A percentile compares a stretch with the other conserved stretches of the same genome.
Conservation (phyloP, 441 rosid genomes). For the Mallotus repandus region DNA sequence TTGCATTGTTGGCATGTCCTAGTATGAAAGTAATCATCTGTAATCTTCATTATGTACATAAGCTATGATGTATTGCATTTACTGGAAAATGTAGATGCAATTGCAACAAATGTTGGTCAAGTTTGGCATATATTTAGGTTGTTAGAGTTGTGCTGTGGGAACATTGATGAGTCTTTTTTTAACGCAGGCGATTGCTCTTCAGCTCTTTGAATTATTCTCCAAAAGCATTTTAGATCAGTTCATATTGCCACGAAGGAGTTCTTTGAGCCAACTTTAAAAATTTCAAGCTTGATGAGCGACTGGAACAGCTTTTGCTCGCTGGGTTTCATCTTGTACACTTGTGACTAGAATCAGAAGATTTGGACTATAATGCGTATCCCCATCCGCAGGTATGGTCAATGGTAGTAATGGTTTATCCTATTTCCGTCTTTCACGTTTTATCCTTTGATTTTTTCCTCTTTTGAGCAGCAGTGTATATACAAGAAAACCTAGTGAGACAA, state of each 20-base stretch:
- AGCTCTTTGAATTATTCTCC: conserved; percentile 4
- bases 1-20: background rate
- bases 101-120: background rate
- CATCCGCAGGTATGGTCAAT: conserved; percentile 35
- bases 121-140: background rate
- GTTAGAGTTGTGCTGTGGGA: background rate
- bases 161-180: background rate
- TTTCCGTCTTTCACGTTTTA: background rate
- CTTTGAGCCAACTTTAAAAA: conserved; percentile 6
- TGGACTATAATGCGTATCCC: conserved; percentile 34
- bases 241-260: conserved; percentile 13
- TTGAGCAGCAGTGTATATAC: conserved; percentile 41
- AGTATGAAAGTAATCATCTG: background rate
- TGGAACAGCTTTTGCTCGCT: conserved; percentile 20
- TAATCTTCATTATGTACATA: background rate
- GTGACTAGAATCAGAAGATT: conserved; percentile 24
- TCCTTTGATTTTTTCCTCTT: conserved; percentile 14
- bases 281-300: conserved; percentile 30
- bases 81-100: background rate
- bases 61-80: background rate
- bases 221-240: conserved; percentile 6
- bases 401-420: background rate
- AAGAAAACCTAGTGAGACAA: conserved; percentile 69
- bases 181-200: conserved; percentile 14
- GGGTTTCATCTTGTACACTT: conserved; percentile 19